Base-by-base conservation (phyloP, 441 rosid genomes). In the Aleurites moluccanus region DNA sequence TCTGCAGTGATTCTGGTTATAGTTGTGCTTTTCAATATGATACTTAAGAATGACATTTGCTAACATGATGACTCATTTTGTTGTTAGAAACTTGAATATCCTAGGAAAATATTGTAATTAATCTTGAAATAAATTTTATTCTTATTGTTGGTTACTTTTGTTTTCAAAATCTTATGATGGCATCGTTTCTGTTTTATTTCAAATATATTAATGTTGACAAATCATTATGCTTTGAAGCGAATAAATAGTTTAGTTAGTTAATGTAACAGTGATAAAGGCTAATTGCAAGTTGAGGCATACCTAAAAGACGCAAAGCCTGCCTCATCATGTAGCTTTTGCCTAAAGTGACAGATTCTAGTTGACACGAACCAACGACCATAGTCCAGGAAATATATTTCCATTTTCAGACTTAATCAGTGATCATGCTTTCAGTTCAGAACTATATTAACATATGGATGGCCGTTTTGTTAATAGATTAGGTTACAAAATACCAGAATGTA, bases 161-260 rank as follows among this genome's bases (percentile, higher is more conserved):
- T 11, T 53, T 66, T n/a, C n/a, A n/a, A 27, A 45, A 28, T 60
- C 30, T 60, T 44, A 28, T 18, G 10, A 47, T 49, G 27, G 25
- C 2, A 20, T 44, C 6, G 2, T 20, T n/a, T 15, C 45, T 45
- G 28, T 21, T 13, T 49, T 38, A 53, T 40, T 73, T 71, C 18
- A 44, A 59, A 23, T 44, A 52, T 57, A 18, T 66, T 56, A 76
- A 42, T 70, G 61, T 68, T 62, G 45, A 65, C 47, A 66, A 70
- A 13, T 27, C 64, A 73, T 8, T 21, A 15, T 33, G 44, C 62
- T 23, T 49, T 15, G 15, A 73, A 35, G 23, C 35, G 4, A n/a
- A n/a, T n/a, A n/a, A n/a, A n/a, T n/a, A n/a, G n/a, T n/a, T n/a
- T n/a, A n/a, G n/a, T n/a, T n/a, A n/a, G n/a, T n/a, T n/a, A n/a